phyloP scores from a whole-genome alignment of 2,329 filamentous ascomycete genomes.

The Neofusicoccum sp. region DNA sequence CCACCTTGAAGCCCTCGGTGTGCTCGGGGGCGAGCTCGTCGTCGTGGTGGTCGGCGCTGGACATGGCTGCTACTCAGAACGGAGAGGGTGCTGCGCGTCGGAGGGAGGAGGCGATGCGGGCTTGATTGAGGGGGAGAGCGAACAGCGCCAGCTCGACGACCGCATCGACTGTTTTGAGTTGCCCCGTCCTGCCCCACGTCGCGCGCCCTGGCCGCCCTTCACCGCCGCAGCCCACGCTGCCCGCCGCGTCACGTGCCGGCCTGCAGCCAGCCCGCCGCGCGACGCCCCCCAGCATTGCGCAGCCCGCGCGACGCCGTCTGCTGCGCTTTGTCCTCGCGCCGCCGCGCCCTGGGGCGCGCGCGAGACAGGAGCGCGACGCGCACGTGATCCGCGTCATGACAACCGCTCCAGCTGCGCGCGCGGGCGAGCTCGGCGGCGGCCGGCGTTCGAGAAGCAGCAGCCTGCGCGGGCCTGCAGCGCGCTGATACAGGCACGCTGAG shows the following conservation, averaged over 20 bases:
- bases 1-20: conserved; percentile 96
- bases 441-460: neutral
- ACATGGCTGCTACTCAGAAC: conserved; percentile 27
- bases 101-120: neutral
- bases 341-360: conserved; percentile 1
- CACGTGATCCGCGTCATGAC: neutral
- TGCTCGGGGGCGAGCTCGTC: conserved; percentile 84
- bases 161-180: conserved; percentile 13
- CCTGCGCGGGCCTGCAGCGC: neutral
- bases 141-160: conserved; percentile 11
- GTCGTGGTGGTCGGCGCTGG: conserved; percentile 44
- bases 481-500: neutral
- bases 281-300: neutral
- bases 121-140: conserved; percentile 3
- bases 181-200: conserved; percentile 13
- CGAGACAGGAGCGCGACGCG: neutral
- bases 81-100: conserved; percentile 13
- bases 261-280: conserved; percentile 9
- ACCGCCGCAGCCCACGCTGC: conserved; percentile 11
- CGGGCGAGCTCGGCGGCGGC: neutral
- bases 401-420: neutral
- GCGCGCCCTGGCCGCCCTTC: conserved; percentile 6
- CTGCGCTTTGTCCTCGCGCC: neutral
- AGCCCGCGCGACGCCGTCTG: neutral
- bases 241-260: conserved; percentile 2